phyloP scores from a whole-genome alignment of 345 rosid genomes.

The Microthlaspi erraticum region DNA sequence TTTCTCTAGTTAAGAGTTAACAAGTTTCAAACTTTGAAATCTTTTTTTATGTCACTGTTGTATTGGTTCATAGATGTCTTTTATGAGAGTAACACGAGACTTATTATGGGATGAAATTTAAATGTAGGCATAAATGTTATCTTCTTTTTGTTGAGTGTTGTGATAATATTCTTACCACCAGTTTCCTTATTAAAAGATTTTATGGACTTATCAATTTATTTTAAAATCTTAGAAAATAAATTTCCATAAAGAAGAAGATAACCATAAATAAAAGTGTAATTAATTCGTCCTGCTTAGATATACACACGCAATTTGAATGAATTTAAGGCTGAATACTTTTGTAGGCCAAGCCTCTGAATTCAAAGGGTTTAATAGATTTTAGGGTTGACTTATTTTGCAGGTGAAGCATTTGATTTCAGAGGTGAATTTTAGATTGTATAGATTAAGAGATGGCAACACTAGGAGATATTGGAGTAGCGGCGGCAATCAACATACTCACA shows the following conservation, averaged over 20 bases:
- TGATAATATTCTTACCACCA: constrained; percentile 11
- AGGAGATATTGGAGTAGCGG: constrained; percentile 81
- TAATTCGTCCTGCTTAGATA: constrained; percentile 12
- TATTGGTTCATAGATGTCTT: neutral
- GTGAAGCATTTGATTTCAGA: constrained; percentile 26
- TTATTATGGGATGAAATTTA: neutral
- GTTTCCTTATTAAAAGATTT: constrained; percentile 16
- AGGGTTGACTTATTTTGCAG: constrained; percentile 16
- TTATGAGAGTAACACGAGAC: neutral
- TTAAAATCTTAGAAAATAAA: constrained; percentile 3
- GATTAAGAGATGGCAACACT: constrained; percentile 74
- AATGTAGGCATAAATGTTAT: neutral
- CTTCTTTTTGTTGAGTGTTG: neutral
- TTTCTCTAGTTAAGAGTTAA: neutral
- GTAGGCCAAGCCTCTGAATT: constrained; percentile 15
- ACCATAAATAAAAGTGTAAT: neutral
- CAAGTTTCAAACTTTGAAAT: neutral
- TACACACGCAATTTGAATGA: constrained; percentile 24
- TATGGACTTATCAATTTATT: neutral
- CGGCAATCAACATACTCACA: constrained; percentile 70
- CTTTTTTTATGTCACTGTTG: too few relatives aligned
- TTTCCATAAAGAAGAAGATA: constrained; percentile 1
- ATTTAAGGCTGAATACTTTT: neutral
- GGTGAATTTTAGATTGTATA: neutral
- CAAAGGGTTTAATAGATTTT: neutral